Percentiles rank a stretch among this genome's conserved stretches.
phyloP scores from a whole-genome alignment of 371 early-diverging fungal genomes.

The Lichtheimia ramosa region DNA sequence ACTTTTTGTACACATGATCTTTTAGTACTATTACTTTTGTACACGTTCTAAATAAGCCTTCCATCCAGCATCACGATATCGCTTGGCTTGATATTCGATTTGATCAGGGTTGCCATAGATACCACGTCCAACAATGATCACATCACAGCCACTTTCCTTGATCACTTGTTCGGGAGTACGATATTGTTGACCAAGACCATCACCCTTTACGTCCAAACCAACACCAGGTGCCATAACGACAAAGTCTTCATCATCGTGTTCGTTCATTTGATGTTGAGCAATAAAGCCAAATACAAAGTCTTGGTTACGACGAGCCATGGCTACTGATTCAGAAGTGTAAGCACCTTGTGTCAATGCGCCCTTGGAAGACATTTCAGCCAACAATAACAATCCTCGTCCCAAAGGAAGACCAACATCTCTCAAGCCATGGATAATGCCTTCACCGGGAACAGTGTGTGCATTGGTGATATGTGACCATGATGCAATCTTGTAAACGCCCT shows the following conservation, averaged over 20 bases:
- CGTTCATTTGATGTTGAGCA: conserved; percentile 75
- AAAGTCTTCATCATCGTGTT: conserved; percentile 73
- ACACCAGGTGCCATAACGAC: conserved; percentile 96
- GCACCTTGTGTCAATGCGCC: conserved; percentile 82
- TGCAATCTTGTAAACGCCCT: conserved; percentile 90
- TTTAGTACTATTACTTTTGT: no score
- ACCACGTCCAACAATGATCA: conserved; percentile 97
- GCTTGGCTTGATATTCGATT: conserved; percentile 68
- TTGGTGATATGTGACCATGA: conserved; percentile 96
- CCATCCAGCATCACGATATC: conserved; percentile 94
- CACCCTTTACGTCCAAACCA: conserved; percentile 77
- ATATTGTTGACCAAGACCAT: conserved; percentile 93
- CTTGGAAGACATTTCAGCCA: conserved; percentile 95
- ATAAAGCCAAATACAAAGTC: conserved; percentile 96
- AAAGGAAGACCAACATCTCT: conserved; percentile 82
- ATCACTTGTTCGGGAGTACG: conserved; percentile 88
- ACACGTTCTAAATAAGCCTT: conserved; percentile 80
- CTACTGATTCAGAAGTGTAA: conserved; percentile 86
- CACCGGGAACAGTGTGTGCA: conserved; percentile 93
- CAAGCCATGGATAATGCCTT: conserved; percentile 91
- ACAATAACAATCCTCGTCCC: conserved; percentile 79
- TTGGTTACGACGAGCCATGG: conserved; percentile 81
- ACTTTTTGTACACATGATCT: no score
- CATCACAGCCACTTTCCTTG: conserved; percentile 82
- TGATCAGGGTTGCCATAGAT: conserved; percentile 86